These are phyloP conservation scores for Penicillium soppii DNA, from an alignment of 495 filamentous ascomycete species.

Conservation along the genomic window DNA sequence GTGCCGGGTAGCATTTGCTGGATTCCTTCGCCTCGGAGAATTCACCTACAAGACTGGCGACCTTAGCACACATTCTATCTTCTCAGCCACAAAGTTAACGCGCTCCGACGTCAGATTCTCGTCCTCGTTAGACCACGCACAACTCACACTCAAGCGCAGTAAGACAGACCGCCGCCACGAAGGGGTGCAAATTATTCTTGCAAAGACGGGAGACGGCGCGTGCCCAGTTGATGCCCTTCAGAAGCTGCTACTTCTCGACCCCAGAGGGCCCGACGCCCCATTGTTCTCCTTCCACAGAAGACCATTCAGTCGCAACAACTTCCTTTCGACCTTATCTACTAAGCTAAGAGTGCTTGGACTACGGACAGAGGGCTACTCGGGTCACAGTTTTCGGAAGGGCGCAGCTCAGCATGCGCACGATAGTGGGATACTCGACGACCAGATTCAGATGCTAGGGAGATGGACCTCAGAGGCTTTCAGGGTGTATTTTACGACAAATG, in stretches of 20 bases:
- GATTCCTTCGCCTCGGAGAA: slow-evolving; percentile 4
- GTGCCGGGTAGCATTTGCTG: slow-evolving; percentile 3
- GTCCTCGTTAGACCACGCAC: slow-evolving; percentile 2
- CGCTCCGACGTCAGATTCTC: slow-evolving; percentile 1
- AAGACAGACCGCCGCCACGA: slow-evolving; percentile 9
- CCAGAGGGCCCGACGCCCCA: slow-evolving; percentile 3
- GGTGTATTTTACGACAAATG: slow-evolving; percentile 7
- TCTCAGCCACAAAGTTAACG: too few species aligned
- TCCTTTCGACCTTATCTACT: neutral
- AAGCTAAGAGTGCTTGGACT: neutral
- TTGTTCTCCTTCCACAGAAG: slow-evolving; percentile 7
- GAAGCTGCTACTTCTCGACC: slow-evolving; percentile 11
- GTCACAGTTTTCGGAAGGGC: neutral
- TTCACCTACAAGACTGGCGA: slow-evolving; percentile 7
- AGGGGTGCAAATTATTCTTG: slow-evolving; percentile 9
- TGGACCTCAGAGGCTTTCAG: slow-evolving; percentile 5
- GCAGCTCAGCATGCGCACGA: slow-evolving; percentile 7
- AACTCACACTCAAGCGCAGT: slow-evolving; percentile 10
- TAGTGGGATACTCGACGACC: slow-evolving; percentile 8
- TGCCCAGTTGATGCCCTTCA: slow-evolving; percentile 7
- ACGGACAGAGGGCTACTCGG: neutral
- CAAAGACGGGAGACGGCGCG: slow-evolving; percentile 3
- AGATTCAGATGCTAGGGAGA: slow-evolving; percentile 6
- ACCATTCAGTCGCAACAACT: slow-evolving; percentile 5
- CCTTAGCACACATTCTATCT: too few species aligned